phyloP scores from a whole-genome alignment of 331 rosid species.

The Dryas integrifolia region DNA sequence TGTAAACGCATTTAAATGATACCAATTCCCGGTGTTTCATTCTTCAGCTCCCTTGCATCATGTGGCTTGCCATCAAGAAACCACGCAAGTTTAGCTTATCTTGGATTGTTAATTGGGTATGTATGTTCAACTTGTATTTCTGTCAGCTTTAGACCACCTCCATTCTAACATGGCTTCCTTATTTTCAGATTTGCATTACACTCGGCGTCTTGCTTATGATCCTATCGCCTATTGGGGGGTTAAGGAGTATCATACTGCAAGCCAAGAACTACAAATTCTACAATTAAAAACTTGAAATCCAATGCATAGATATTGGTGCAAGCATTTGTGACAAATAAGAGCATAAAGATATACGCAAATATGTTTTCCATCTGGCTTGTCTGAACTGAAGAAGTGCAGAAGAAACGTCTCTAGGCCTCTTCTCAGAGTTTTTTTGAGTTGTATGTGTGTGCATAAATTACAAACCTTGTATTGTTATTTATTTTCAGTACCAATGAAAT shows the following conservation, averaged over 20 bases:
- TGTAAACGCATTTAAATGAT: neutral
- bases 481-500: neutral
- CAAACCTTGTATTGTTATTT: neutral
- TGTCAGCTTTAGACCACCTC: neutral
- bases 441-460: neutral
- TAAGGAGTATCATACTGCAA: constrained; percentile 52
- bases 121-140: constrained; percentile 28
- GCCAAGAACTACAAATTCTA: constrained; percentile 64
- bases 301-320: neutral
- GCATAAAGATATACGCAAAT: neutral
- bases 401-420: neutral
- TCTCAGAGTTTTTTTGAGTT: neutral
- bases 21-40: neutral
- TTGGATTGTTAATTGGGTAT: constrained; percentile 58
- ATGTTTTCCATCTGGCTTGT: constrained; percentile 5
- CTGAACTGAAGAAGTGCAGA: neutral
- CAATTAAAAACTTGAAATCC: constrained; percentile 30
- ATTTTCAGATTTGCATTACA: constrained; percentile 65
- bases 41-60: constrained; percentile 51
- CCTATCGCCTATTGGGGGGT: constrained; percentile 71
- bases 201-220: constrained; percentile 61
- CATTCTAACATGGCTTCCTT: constrained; percentile 15
- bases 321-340: constrained; percentile 1
- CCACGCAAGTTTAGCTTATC: constrained; percentile 43
- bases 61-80: constrained; percentile 51